phyloP scores from a whole-genome alignment of 257 asterid species.

The Solanum neorickii region DNA sequence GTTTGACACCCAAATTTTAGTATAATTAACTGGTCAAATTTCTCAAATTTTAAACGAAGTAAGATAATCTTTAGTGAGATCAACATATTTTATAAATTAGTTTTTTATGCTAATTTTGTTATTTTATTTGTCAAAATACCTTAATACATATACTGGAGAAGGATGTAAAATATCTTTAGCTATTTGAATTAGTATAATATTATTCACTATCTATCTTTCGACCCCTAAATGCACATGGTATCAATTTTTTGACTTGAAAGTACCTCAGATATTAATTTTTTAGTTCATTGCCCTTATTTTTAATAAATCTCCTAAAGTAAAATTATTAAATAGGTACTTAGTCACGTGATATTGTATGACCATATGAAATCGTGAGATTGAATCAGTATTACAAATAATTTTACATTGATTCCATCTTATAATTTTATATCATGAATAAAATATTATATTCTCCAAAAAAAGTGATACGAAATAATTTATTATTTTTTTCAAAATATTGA shows the following conservation, averaged over 20 bases:
- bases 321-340: too few species aligned
- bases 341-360: too few species aligned
- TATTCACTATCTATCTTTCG: accelerated
- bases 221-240: accelerated
- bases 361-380: accelerated
- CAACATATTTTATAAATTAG: not conserved
- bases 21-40: not conserved
- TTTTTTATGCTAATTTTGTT: not conserved
- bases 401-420: too few species aligned
- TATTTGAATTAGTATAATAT: too few species aligned
- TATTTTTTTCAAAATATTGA: too few species aligned
- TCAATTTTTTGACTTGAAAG: not conserved
- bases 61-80: not conserved
- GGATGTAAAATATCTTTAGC: accelerated
- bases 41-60: not conserved
- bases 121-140: not conserved
- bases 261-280: not conserved
- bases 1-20: accelerated
- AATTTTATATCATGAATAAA: too few species aligned
- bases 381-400: too few species aligned
- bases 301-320: not conserved
- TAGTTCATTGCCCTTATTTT: not conserved
- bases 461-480: too few species aligned
- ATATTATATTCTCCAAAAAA: too few species aligned
- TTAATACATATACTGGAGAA: not conserved